These are phyloP conservation scores for Fonsecaea erecta DNA, from an alignment of 2,329 filamentous ascomycete species.

Conservation along the genomic window DNA sequence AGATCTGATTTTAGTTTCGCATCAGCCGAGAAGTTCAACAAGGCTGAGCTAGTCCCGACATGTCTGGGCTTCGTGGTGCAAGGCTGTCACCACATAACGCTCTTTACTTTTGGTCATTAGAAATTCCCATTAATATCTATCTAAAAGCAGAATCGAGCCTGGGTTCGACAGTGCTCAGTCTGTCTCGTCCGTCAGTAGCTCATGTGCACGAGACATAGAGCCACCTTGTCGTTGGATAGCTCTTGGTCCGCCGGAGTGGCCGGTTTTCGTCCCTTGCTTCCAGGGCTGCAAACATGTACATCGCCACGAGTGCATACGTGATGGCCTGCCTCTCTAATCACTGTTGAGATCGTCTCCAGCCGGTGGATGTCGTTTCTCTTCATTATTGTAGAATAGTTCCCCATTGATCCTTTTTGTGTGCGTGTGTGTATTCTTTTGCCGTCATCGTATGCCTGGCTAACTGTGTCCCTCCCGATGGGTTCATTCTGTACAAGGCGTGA, in stretches of 20 bases:
- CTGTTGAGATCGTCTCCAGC: slow-evolving; percentile 12
- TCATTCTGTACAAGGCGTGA: slow-evolving; percentile 6
- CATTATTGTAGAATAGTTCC: slow-evolving; percentile 10
- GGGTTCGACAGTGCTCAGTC: not conserved
- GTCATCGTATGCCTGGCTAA: slow-evolving; percentile 23
- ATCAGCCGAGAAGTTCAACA: not conserved
- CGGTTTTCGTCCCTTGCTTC: not conserved
- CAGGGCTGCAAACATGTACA: not conserved
- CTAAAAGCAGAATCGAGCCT: not conserved
- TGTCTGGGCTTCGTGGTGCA: not conserved
- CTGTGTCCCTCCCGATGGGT: slow-evolving; percentile 4
- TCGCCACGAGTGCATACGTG: not conserved
- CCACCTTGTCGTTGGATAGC: not conserved
- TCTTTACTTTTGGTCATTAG: too few relatives aligned
- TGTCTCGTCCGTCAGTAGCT: not conserved
- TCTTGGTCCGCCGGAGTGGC: not conserved
- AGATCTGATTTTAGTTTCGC: not conserved
- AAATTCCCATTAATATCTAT: not conserved
- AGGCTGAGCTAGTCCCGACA: slow-evolving; percentile 11
- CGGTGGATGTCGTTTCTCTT: slow-evolving; percentile 7
- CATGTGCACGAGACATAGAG: not conserved
- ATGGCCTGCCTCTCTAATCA: slow-evolving; percentile 2
- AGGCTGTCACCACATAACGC: not conserved
- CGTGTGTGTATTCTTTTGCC: slow-evolving; percentile 13
- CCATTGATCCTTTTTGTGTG: not conserved